Base-by-base conservation (phyloP, 2,329 filamentous ascomycete genomes). In the Colletotrichum godetiae region DNA sequence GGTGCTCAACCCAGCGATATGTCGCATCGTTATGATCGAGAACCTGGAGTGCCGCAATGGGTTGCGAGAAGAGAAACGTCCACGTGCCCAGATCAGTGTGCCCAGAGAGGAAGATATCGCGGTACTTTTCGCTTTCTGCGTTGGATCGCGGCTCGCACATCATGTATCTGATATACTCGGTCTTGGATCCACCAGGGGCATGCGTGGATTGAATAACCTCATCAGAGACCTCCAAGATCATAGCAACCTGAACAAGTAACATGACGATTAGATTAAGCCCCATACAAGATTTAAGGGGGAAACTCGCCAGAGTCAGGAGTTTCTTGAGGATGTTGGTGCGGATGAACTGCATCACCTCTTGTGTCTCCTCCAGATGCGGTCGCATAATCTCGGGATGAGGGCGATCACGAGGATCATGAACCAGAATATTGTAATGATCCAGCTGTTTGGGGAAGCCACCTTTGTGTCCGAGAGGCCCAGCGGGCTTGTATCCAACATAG, bases 81-180 rank as follows among this genome's bases (percentile, higher is more conserved):
- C 82, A 76, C 6, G 80, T 80, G 12, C 82, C 82, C 72, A 46
- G 84, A 67, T 85, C 83, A 4, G 83, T 84, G 76, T 85, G 83
- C n/a, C 81, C 83, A 11, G 82, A 78, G 4, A 82, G 80, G 78
- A 81, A 84, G n/a, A 82, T 80, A 73, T 83, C 80, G 11, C 82
- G 76, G 59, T 81, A 81, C 63, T 80, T 81, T 35, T 78, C 77
- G 57, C 83, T 82, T n/a, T 82, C 82, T 31, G 79, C 79, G 8
- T 74, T 75, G 6, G 78, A 76, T 8, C 82, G 78, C 11, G 82
- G 82, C 53, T 79, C 77, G 66, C 82, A 84, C 42, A 81, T 81
- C 82, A 84, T 84, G 68, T 78, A 13, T 24, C 49, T 22, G 49
- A 84, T 75, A 65, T 83, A 81, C 59, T 84, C 82, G 60, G 82